phyloP scores from a whole-genome alignment of 1,139 yeast species.

The Hansenula sp. region DNA sequence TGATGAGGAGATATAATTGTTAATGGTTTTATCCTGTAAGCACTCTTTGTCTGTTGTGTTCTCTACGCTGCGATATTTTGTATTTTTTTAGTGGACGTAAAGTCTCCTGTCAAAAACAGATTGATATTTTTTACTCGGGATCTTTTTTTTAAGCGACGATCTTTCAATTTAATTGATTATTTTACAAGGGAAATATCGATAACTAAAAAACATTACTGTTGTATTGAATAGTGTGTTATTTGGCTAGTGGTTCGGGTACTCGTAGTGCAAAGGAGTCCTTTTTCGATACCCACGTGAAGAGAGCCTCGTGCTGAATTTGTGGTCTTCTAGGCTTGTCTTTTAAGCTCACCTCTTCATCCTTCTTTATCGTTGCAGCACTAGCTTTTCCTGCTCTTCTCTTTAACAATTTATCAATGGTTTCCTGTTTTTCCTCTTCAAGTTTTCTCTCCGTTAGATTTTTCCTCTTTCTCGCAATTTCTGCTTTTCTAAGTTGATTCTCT shows the following conservation, averaged over 20 bases:
- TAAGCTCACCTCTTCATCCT: conserved; percentile 31
- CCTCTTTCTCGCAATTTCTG: conserved; percentile 86
- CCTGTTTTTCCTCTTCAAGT: conserved; percentile 88
- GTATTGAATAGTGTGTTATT: not conserved
- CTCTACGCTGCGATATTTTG: too few species aligned
- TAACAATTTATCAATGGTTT: conserved; percentile 78
- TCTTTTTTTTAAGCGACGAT: too few species aligned
- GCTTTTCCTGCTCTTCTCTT: conserved; percentile 74
- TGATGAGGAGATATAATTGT: too few species aligned
- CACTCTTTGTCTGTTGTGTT: too few species aligned
- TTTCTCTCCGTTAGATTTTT: conserved; percentile 80
- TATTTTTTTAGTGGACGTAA: too few species aligned
- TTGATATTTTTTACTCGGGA: too few species aligned
- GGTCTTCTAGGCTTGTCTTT: conserved; percentile 34
- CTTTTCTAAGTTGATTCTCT: conserved; percentile 73
- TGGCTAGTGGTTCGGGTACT: conserved; percentile 14
- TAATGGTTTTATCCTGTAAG: too few species aligned
- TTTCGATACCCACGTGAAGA: conserved; percentile 37
- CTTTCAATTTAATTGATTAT: too few species aligned
- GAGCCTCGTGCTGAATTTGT: conserved; percentile 40
- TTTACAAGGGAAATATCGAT: too few species aligned
- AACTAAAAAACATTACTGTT: too few species aligned
- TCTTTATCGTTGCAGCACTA: conserved; percentile 37
- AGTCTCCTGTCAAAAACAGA: too few species aligned
- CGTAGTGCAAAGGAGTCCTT: conserved; percentile 24